Conservation (phyloP, 163 green algal genomes). For the Scenedesmus sp. region DNA sequence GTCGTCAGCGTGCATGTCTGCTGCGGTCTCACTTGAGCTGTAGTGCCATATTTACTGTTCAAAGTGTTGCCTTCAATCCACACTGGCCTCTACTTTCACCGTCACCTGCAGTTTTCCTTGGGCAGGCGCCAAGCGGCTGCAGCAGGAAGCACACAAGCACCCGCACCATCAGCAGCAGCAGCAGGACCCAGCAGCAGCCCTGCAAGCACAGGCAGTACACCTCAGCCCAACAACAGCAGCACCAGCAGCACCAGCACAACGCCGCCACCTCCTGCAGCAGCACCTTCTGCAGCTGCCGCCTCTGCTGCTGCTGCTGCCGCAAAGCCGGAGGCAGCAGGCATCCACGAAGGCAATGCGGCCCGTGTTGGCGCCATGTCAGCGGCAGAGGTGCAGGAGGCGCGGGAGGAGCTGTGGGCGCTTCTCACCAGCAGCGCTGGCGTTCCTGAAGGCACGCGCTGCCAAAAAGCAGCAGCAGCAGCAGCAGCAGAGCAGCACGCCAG, state of each 20-base stretch:
- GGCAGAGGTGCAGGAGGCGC: constrained; percentile 23
- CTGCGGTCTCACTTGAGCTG: not conserved
- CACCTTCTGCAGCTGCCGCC: not conserved
- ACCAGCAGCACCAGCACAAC: not conserved
- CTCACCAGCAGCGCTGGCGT: constrained; percentile 23
- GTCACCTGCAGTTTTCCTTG: constrained; percentile 24
- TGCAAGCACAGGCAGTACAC: not conserved
- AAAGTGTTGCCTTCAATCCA: not conserved
- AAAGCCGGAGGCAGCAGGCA: not conserved
- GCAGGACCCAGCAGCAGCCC: not conserved
- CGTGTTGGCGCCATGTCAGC: constrained; percentile 2
- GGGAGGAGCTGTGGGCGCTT: constrained; percentile 30
- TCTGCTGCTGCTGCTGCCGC: constrained; percentile 2
- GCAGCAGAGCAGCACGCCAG: constrained; percentile 39
- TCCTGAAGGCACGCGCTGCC: constrained; percentile 5
- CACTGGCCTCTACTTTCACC: not conserved
- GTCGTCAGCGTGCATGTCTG: not conserved
- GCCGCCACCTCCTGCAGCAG: not conserved
- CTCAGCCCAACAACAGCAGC: not conserved
- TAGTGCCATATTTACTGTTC: not conserved
- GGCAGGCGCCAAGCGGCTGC: constrained; percentile 19
- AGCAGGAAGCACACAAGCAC: constrained; percentile 31
- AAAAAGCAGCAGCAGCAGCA: constrained; percentile 39
- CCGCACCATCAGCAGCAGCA: constrained; percentile 25
- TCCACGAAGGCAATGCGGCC: constrained; percentile 13